Percentiles rank a stretch among this genome's conserved stretches.
phyloP scores from a whole-genome alignment of 495 filamentous ascomycete genomes.

The Penicillium antarcticum region DNA sequence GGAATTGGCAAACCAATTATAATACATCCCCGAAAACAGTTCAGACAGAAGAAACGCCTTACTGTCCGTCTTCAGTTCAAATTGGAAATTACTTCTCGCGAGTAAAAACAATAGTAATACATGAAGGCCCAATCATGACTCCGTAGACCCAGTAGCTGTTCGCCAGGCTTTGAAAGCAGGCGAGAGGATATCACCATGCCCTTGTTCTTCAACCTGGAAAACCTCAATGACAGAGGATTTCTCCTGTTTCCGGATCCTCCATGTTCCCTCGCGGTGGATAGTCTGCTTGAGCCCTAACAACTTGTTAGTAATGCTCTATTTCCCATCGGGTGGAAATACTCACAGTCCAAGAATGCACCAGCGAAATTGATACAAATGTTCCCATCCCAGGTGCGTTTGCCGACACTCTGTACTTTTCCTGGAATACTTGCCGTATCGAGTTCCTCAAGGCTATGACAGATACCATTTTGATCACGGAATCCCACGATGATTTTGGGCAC shows the following conservation, averaged over 20 bases:
- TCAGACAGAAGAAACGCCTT: too few species aligned
- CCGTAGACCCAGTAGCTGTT: conserved; percentile 10
- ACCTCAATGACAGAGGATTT: conserved; percentile 62
- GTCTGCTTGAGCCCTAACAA: conserved; percentile 60
- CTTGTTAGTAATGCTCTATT: background rate
- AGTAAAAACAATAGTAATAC: background rate
- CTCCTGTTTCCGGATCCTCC: conserved; percentile 68
- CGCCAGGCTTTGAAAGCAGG: conserved; percentile 75
- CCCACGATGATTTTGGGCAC: conserved; percentile 91
- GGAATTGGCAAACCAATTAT: too few species aligned
- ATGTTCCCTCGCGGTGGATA: conserved; percentile 71
- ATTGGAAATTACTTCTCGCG: too few species aligned
- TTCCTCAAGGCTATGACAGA: conserved; percentile 67
- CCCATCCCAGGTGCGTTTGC: conserved; percentile 74
- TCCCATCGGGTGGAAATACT: conserved; percentile 14
- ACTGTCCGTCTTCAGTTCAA: too few species aligned
- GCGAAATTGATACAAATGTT: conserved; percentile 91
- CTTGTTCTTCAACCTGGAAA: conserved; percentile 65
- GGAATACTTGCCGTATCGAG: conserved; percentile 77
- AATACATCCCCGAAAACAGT: too few species aligned
- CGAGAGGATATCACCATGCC: conserved; percentile 73
- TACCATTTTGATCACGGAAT: conserved; percentile 72
- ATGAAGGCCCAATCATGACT: background rate
- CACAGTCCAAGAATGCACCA: conserved; percentile 70
- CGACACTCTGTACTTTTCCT: conserved; percentile 60